phyloP scores from a whole-genome alignment of 1,139 yeast species.

The Hansenula sp. region DNA sequence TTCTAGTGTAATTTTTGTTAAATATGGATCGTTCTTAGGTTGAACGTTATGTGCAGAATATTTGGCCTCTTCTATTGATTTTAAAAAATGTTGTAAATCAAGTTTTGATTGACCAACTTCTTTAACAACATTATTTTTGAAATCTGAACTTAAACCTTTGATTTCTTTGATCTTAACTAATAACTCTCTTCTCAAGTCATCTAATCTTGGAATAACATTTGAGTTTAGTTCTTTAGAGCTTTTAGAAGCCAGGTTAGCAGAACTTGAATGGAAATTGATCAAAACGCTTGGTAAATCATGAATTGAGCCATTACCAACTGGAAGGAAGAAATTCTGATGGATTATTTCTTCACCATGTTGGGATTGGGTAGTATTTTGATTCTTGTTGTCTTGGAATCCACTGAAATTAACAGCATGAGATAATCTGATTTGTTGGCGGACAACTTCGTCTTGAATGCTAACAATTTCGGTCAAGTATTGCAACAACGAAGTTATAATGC shows the following conservation, averaged over 20 bases:
- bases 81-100: slow-evolving; percentile 45
- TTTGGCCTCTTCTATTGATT: slow-evolving; percentile 39
- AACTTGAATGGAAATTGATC: slow-evolving; percentile 68
- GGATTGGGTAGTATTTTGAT: slow-evolving; percentile 16
- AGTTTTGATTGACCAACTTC: slow-evolving; percentile 64
- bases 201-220: slow-evolving; percentile 76
- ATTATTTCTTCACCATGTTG: slow-evolving; percentile 22
- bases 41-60: slow-evolving; percentile 29
- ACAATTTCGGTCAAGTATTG: slow-evolving; percentile 77
- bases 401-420: slow-evolving; percentile 74
- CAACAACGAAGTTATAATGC: slow-evolving; percentile 68
- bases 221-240: slow-evolving; percentile 69
- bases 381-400: slow-evolving; percentile 28
- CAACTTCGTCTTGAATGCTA: slow-evolving; percentile 81
- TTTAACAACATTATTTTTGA: slow-evolving; percentile 67
- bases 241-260: slow-evolving; percentile 62
- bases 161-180: slow-evolving; percentile 85
- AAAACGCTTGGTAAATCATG: slow-evolving; percentile 79
- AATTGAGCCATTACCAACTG: slow-evolving; percentile 76
- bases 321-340: slow-evolving; percentile 38
- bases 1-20: slow-evolving; percentile 69
- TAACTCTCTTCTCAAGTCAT: slow-evolving; percentile 79
- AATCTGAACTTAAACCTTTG: slow-evolving; percentile 75
- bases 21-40: slow-evolving; percentile 72
- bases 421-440: slow-evolving; percentile 76